Evolutionary conservation across 2,329 filamentous ascomycete species (phyloP).

Genomic region (Sporothrix luriei): DNA sequence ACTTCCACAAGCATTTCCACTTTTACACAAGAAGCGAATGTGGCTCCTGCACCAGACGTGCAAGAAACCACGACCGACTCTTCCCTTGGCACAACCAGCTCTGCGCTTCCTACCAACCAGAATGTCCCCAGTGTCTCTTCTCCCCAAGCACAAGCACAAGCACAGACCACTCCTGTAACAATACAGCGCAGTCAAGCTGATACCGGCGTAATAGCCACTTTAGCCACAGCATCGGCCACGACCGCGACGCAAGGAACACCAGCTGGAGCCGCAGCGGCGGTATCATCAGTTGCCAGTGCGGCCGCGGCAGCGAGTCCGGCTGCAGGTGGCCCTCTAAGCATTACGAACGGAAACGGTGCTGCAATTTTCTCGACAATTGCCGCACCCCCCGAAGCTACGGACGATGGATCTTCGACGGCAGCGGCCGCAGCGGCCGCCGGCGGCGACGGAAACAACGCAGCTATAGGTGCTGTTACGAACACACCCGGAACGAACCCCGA

Average conservation of each 20-base stretch:
- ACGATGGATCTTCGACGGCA: constrained; percentile 29
- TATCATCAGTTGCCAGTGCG: neutral
- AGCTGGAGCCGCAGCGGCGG: constrained; percentile 9
- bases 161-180: constrained; percentile 33
- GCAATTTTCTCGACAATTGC: constrained; percentile 34
- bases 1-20: constrained; percentile 10
- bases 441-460: constrained; percentile 31
- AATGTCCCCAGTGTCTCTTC: neutral
- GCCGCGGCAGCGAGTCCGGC: neutral
- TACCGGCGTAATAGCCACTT: constrained; percentile 40
- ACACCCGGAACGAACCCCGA: constrained; percentile 38
- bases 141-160: constrained; percentile 31
- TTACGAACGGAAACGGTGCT: constrained; percentile 29
- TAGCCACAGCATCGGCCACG: constrained; percentile 34
- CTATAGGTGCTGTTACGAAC: constrained; percentile 34
- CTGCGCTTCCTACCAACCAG: constrained; percentile 5
- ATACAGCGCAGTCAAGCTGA: constrained; percentile 45
- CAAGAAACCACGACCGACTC: constrained; percentile 29
- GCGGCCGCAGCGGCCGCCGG: constrained; percentile 10
- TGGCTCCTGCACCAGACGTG: constrained; percentile 29
- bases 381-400: constrained; percentile 30
- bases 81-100: constrained; percentile 6
- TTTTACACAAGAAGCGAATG: constrained; percentile 28
- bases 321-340: neutral
- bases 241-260: neutral